These are phyloP conservation scores for Margaritispora aquatica DNA, from an alignment of 495 filamentous ascomycete species.

Conservation along the genomic window DNA sequence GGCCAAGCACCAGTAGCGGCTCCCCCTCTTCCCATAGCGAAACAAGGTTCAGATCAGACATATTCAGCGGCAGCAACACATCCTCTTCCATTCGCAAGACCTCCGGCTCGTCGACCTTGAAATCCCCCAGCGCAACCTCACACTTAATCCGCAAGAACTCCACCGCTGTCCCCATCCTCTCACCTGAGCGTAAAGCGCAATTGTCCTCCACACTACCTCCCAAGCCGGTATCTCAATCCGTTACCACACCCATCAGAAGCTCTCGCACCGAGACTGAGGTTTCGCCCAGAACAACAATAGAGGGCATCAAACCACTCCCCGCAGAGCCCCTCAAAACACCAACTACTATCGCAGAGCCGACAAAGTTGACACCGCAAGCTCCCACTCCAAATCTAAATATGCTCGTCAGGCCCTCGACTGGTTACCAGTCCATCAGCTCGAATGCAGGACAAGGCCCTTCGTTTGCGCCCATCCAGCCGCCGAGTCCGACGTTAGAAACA, in stretches of 20 bases:
- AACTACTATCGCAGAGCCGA: slow-evolving; percentile 12
- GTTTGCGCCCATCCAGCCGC: slow-evolving; percentile 31
- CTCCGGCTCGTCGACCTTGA: slow-evolving; percentile 8
- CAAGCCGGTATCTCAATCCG: neutral
- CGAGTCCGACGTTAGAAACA: slow-evolving; percentile 49
- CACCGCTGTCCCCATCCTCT: neutral
- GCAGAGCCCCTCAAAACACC: slow-evolving; percentile 2
- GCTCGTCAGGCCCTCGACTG: slow-evolving; percentile 19
- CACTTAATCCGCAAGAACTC: slow-evolving; percentile 14
- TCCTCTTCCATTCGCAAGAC: slow-evolving; percentile 12
- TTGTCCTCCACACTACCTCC: neutral
- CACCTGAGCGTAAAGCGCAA: slow-evolving; percentile 6
- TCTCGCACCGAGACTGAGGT: neutral
- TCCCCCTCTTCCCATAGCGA: slow-evolving; percentile 8
- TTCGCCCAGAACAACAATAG: slow-evolving; percentile 6
- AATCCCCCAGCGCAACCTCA: slow-evolving; percentile 9
- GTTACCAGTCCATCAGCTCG: slow-evolving; percentile 12
- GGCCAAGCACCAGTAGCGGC: slow-evolving; percentile 18
- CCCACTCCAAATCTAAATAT: slow-evolving; percentile 21
- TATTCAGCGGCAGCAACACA: neutral
- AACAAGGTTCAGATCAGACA: neutral
- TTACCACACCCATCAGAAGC: neutral
- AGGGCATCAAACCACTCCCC: slow-evolving; percentile 6
- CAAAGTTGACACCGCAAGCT: slow-evolving; percentile 12
- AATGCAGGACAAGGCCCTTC: slow-evolving; percentile 3